These are phyloP conservation scores for Allium sativum DNA, from an alignment of 106 monocot genomes.

Conservation along the genomic window DNA sequence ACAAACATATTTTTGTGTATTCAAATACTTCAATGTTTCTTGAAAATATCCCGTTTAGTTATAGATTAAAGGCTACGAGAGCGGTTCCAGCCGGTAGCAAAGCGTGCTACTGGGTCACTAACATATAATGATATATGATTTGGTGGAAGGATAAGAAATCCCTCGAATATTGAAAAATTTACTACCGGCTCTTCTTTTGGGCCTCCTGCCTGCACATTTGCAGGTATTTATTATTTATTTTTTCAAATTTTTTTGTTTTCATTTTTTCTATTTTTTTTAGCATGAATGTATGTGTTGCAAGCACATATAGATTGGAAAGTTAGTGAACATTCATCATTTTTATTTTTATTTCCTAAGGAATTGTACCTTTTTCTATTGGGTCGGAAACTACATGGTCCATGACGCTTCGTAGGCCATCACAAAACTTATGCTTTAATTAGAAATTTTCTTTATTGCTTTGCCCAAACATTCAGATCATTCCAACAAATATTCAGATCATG, in stretches of 20 bases:
- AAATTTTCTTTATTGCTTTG: too few species aligned
- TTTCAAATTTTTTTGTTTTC: constrained; percentile 13
- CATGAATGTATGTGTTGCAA: background rate
- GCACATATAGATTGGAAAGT: too few species aligned
- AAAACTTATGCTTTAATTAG: too few species aligned
- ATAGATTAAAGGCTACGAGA: constrained; percentile 67
- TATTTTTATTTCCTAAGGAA: constrained; percentile 23
- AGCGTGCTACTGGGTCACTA: constrained; percentile 84
- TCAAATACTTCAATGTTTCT: background rate
- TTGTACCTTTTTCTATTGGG: constrained; percentile 93
- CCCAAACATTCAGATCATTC: too few species aligned
- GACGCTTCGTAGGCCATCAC: too few species aligned
- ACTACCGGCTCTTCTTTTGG: constrained; percentile 96
- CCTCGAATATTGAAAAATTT: constrained; percentile 85
- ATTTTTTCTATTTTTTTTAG: constrained; percentile 28
- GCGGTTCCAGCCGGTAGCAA: constrained; percentile 71
- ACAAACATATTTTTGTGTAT: too few species aligned
- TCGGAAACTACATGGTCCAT: constrained; percentile 93
- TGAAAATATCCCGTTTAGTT: background rate
- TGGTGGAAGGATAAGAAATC: constrained; percentile 87
- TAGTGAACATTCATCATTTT: background rate
- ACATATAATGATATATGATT: constrained; percentile 99
- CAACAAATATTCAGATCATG: too few species aligned
- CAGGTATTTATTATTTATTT: constrained; percentile 38
- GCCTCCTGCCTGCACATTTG: constrained; percentile 83